Percentiles rank a stretch among this genome's conserved stretches.
phyloP scores from a whole-genome alignment of 306 rosid genomes.

The Cucumis sativus region Cucumber_9930_V3 NC_026661.2:17703501-17704000 shows the following conservation, averaged over 20 bases:
- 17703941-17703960: too few species aligned
- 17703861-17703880: not conserved
- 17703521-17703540: not conserved
- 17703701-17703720: not conserved
- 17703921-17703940: not conserved
- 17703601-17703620: too few species aligned
- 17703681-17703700: not conserved
- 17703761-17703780: not conserved
- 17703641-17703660: too few species aligned
- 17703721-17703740: not conserved
- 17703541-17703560: not conserved
- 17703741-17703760: not conserved
- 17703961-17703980: too few species aligned
- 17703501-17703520: not conserved
- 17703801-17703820: not conserved
- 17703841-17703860: not conserved
- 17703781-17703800: not conserved
- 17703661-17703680: too few species aligned
- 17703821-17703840: too few species aligned
- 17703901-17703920: not conserved
- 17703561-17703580: not conserved
- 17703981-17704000: too few species aligned
- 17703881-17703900: not conserved
- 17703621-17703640: too few species aligned
- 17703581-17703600: too few species aligned